phyloP scores from a whole-genome alignment of 2,329 filamentous ascomycete species.

The Colletotrichum abscissum region DNA sequence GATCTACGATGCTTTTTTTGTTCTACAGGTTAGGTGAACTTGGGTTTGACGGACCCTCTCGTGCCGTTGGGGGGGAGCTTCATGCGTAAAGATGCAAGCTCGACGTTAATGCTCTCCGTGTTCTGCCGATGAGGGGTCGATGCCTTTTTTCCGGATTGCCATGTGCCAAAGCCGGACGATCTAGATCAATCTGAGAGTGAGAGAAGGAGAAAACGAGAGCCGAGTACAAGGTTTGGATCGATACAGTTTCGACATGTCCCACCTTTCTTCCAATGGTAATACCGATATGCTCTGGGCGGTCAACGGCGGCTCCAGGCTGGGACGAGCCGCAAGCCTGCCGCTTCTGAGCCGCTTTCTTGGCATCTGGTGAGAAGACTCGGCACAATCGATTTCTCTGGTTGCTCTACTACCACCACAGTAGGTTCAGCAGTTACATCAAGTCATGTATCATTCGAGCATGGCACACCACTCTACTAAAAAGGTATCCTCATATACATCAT shows the following conservation, averaged over 20 bases:
- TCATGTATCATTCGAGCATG: no score
- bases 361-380: no score
- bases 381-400: no score
- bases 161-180: neutral
- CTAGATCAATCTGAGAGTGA: neutral
- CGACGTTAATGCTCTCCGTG: slow-evolving; percentile 11
- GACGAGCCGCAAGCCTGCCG: no score
- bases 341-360: no score
- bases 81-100: slow-evolving; percentile 4
- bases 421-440: no score
- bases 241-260: neutral
- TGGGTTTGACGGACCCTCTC: neutral
- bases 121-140: slow-evolving; percentile 24
- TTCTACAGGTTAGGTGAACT: neutral
- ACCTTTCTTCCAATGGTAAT: neutral
- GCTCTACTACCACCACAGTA: no score
- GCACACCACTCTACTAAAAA: no score
- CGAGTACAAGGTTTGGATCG: neutral
- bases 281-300: no score
- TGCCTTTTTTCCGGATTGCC: neutral
- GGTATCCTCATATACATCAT: no score
- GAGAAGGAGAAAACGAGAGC: neutral
- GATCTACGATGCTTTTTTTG: neutral
- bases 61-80: neutral
- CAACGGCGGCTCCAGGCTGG: no score